A percentile compares a stretch with the other conserved stretches of the same genome.
phyloP scores from a whole-genome alignment of 1,139 yeast species.

The Debaryomyces fabryi region DNA sequence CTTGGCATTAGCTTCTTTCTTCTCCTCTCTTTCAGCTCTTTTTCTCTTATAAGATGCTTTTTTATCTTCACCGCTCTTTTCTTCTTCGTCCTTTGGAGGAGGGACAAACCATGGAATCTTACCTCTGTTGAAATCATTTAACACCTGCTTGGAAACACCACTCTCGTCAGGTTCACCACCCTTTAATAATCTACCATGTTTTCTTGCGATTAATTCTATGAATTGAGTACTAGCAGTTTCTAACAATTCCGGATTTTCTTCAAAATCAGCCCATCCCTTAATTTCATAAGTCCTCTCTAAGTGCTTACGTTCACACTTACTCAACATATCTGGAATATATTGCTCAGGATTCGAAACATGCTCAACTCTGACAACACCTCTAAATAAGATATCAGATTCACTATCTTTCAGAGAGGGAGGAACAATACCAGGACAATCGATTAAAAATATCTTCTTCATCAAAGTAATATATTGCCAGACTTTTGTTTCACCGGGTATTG shows the following conservation, averaged over 20 bases:
- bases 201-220: conserved; percentile 86
- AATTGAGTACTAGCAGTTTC: conserved; percentile 73
- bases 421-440: conserved; percentile 98
- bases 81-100: conserved; percentile 76
- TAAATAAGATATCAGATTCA: conserved; percentile 89
- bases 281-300: conserved; percentile 94
- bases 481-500: conserved; percentile 98
- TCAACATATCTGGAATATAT: conserved; percentile 84
- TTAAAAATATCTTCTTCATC: conserved; percentile 92
- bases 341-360: conserved; percentile 96
- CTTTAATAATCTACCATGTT: conserved; percentile 87
- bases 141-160: conserved; percentile 86
- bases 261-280: conserved; percentile 76
- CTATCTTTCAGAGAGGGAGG: conserved; percentile 91
- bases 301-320: conserved; percentile 86
- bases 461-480: conserved; percentile 98
- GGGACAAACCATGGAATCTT: conserved; percentile 97
- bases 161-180: conserved; percentile 98
- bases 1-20: conserved; percentile 18
- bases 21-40: conserved; percentile 46
- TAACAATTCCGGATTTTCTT: conserved; percentile 40
- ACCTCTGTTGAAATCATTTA: conserved; percentile 95
- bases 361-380: conserved; percentile 98
- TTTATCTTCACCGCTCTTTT: conserved; percentile 56
- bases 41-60: conserved; percentile 56